Evolutionary conservation across 2,329 filamentous ascomycete genomes (phyloP), one percentile per base, ranked within the genome.

Genomic region (Bipolaris victoriae): DNA sequence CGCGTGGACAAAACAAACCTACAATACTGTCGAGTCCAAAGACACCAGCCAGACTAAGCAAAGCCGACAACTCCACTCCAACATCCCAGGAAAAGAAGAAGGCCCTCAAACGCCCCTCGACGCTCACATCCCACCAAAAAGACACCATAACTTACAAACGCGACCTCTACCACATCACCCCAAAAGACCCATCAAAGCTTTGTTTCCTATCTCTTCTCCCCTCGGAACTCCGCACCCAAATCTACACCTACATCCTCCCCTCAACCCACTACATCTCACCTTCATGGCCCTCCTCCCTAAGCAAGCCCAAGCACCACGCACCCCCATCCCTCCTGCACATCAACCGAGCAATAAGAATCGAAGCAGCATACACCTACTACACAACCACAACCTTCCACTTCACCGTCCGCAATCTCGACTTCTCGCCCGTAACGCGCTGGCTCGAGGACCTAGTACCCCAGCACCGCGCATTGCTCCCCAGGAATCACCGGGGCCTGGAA

Each of bases 341-440:
- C 31, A 68, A 65, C 50, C 65, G 68, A 16, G 61, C 62, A 7
- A 62, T 73, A n/a, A 62, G 70, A 7, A 61, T 65, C n/a, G 71
- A 74, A 61, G 65, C 64, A 3, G 65, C 66, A 20, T 70, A 72
- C 36, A 55, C 57, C 15, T 72, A 68, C 57, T 74, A 70, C 55
- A 61, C 60, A 0, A 40, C 29, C 31, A 55, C 61, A 2, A 29
- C 43, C 15, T 72, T 74, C 46, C 54, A 43, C 10, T 65, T 59
- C 52, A 24, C 45, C 3, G 49, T 68, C 1, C 45, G 54, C 22
- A 63, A 65, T 33, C 58, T 70, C 7, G 47, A 64, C n/a, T 73
- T 69, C 58, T 11, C 18, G 0, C 40, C 35, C 2, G 35, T 66
- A 0, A 52, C 40, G 13, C 35, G 29, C n/a, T 73, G 65, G 67